Conservation (phyloP, 495 filamentous ascomycete genomes). For the Tuber brumale region DNA sequence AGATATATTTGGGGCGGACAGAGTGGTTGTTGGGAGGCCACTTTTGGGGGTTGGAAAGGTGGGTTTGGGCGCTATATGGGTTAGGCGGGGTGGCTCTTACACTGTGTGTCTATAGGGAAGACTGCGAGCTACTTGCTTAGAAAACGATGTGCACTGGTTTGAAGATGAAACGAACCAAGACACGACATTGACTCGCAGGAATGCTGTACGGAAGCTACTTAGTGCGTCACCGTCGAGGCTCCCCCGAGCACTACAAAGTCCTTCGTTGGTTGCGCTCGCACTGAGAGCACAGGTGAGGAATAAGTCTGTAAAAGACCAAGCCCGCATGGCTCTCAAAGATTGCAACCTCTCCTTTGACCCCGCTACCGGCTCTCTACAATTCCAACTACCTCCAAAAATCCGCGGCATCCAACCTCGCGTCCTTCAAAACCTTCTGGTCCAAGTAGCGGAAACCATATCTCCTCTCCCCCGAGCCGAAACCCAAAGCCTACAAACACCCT, state of each 20-base stretch:
- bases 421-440: slow-evolving; percentile 41
- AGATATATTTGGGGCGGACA: slow-evolving; percentile 61
- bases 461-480: slow-evolving; percentile 46
- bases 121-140: slow-evolving; percentile 65
- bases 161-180: slow-evolving; percentile 84
- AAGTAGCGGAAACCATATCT: slow-evolving; percentile 47
- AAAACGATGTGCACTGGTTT: slow-evolving; percentile 61
- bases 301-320: slow-evolving; percentile 39
- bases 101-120: slow-evolving; percentile 58
- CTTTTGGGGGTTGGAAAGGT: slow-evolving; percentile 67
- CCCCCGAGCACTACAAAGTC: slow-evolving; percentile 62
- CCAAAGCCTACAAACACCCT: slow-evolving; percentile 40
- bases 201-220: slow-evolving; percentile 66
- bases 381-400: slow-evolving; percentile 43
- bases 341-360: slow-evolving; percentile 45
- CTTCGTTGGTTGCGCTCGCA: slow-evolving; percentile 55
- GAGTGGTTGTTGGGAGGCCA: slow-evolving; percentile 64
- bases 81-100: slow-evolving; percentile 10
- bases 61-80: background rate
- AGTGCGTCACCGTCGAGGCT: slow-evolving; percentile 46
- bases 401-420: background rate
- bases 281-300: slow-evolving; percentile 43
- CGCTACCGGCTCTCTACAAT: slow-evolving; percentile 43
- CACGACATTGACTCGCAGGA: slow-evolving; percentile 66
- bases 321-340: slow-evolving; percentile 44